Conservation (phyloP, 495 filamentous ascomycete species). For the Aspergillus coremiiformis region DNA sequence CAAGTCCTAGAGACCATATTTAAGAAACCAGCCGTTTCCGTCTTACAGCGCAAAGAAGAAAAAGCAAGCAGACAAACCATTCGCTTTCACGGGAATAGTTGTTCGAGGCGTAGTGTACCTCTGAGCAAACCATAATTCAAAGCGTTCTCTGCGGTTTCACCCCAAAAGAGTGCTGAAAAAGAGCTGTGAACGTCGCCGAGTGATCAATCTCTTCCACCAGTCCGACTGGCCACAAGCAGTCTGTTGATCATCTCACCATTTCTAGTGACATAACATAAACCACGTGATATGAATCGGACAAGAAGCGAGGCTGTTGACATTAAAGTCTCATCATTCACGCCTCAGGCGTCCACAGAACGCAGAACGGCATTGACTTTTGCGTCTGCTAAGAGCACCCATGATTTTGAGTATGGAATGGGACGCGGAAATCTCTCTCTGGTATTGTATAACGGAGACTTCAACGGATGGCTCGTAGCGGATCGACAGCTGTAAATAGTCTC, state of each 20-base stretch:
- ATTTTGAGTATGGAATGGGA: not conserved
- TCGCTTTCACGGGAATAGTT: not conserved
- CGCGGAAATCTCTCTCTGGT: not conserved
- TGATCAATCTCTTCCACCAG: not conserved
- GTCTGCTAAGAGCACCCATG: not conserved
- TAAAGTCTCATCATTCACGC: not conserved
- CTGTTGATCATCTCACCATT: not conserved
- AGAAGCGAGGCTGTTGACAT: not conserved
- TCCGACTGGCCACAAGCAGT: not conserved
- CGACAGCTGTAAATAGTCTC: not conserved
- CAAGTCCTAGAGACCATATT: conserved; percentile 5
- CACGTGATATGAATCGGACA: not conserved
- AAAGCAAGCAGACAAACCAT: too few relatives aligned
- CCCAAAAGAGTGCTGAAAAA: not conserved
- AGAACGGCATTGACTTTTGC: not conserved
- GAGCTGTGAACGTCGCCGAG: not conserved
- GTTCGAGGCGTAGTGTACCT: not conserved
- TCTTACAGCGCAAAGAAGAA: too few relatives aligned
- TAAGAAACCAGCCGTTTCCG: not conserved
- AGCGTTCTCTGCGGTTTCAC: not conserved
- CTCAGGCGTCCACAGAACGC: not conserved
- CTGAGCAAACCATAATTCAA: not conserved
- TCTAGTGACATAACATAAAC: not conserved
- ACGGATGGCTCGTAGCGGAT: not conserved
- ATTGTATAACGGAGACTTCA: not conserved